phyloP scores from a whole-genome alignment of 148 eudicot species.

The Persicaria maculosa region DNA sequence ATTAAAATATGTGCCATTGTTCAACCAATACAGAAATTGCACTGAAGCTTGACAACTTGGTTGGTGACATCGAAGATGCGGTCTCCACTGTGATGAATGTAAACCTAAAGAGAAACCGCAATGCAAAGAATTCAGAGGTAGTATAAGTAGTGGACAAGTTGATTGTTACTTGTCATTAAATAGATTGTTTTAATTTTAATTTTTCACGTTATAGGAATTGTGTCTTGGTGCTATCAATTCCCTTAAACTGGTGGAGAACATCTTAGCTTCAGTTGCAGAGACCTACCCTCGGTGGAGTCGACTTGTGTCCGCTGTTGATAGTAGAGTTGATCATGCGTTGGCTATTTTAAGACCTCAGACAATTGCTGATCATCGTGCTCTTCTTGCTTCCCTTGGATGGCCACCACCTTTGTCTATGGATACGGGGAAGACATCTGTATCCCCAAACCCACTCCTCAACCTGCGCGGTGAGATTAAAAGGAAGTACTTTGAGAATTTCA shows the following conservation, averaged over 20 bases:
- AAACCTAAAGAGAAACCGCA: conserved; percentile 39
- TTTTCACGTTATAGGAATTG: conserved; percentile 39
- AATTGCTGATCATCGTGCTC: conserved; percentile 81
- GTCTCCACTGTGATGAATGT: conserved; percentile 65
- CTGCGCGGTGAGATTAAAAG: conserved; percentile 71
- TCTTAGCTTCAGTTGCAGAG: conserved; percentile 50
- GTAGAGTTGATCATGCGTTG: conserved; percentile 78
- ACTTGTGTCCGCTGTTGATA: conserved; percentile 85
- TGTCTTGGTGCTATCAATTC: conserved; percentile 53
- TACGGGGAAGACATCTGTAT: conserved; percentile 33
- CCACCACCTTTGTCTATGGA: conserved; percentile 78
- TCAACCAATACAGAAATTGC: conserved; percentile 54
- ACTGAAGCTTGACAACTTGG: conserved; percentile 69
- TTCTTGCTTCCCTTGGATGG: conserved; percentile 85
- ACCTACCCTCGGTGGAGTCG: conserved; percentile 69
- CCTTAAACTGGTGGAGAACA: conserved; percentile 57
- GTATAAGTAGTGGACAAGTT: background rate
- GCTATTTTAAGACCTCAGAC: conserved; percentile 89
- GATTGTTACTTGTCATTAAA: background rate
- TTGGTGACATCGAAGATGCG: conserved; percentile 93
- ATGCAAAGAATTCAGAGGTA: conserved; percentile 52
- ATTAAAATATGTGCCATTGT: background rate
- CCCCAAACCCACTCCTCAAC: conserved; percentile 64
- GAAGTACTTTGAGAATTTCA: conserved; percentile 71
- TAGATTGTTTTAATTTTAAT: conserved; percentile 11